Evolutionary conservation across 306 rosid genomes (phyloP).

Genomic region (Prunus padus): DNA sequence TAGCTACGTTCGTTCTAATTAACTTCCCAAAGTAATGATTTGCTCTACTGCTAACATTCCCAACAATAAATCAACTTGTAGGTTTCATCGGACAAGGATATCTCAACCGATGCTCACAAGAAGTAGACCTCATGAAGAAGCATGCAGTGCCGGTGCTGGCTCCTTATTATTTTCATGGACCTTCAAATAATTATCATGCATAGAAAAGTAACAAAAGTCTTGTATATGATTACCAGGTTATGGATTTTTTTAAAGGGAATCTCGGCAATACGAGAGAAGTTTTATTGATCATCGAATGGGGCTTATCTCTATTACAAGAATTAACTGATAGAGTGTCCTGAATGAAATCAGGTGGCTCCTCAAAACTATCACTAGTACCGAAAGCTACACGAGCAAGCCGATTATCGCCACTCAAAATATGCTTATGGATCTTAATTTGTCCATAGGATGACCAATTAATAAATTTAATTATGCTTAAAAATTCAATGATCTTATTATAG

Average conservation of each 20-base stretch:
- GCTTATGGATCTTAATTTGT: no score
- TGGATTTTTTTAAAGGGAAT: no score
- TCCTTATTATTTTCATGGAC: slow-evolving; percentile 7
- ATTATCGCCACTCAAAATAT: no score
- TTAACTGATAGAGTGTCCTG: no score
- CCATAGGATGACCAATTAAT: not conserved
- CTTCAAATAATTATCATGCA: not conserved
- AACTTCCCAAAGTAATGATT: not conserved
- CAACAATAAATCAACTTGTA: not conserved
- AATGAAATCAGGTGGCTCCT: no score
- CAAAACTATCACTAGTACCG: no score
- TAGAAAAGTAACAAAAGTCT: not conserved
- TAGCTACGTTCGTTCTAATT: not conserved
- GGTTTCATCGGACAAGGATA: slow-evolving; percentile 3
- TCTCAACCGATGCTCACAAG: slow-evolving; percentile 5
- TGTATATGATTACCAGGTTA: no score
- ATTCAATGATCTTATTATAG: not conserved
- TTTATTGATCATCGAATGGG: no score
- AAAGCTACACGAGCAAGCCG: no score
- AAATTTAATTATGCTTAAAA: not conserved
- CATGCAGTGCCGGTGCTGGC: not conserved
- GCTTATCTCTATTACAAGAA: no score
- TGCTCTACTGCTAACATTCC: not conserved
- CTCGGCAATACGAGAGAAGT: no score
- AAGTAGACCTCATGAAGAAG: not conserved